These are phyloP conservation scores for Aquilaria yunnanensis DNA, from an alignment of 345 rosid genomes.

Conservation along the genomic window DNA sequence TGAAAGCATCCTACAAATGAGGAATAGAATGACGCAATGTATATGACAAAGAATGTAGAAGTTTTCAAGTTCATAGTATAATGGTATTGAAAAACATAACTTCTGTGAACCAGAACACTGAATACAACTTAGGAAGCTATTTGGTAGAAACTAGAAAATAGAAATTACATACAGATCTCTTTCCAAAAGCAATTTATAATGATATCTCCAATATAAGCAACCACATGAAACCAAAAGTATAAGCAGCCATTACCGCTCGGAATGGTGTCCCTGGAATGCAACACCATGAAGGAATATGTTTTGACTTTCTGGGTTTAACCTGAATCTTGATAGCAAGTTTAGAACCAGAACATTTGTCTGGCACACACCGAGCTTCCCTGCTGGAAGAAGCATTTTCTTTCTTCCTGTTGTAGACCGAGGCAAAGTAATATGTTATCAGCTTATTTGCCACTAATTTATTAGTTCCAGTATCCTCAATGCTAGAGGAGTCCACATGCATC, in stretches of 20 bases:
- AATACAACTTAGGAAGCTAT: background rate
- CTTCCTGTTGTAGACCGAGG: constrained; percentile 27
- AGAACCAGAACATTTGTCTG: constrained; percentile 25
- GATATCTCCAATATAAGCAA: background rate
- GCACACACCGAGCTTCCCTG: constrained; percentile 16
- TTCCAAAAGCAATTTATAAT: background rate
- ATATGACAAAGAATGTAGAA: constrained; percentile 1
- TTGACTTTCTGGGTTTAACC: constrained; percentile 36
- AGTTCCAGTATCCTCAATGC: constrained; percentile 27
- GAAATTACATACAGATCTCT: background rate
- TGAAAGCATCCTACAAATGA: constrained; percentile 88
- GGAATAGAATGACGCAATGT: constrained; percentile 13
- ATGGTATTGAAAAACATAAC: background rate
- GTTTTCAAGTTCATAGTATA: background rate
- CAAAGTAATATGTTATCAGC: constrained; percentile 86
- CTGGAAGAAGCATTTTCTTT: constrained; percentile 28
- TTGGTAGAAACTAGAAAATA: background rate
- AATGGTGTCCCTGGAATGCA: constrained; percentile 79
- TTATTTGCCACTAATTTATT: constrained; percentile 48
- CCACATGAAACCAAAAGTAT: background rate
- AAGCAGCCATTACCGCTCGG: constrained; percentile 63
- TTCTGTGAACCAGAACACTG: background rate
- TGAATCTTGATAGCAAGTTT: constrained; percentile 30
- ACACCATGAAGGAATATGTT: constrained; percentile 75
- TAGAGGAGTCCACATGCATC: constrained; percentile 30